Percentiles rank a stretch among this genome's conserved stretches.
Evolutionary conservation across 495 filamentous ascomycete genomes (phyloP).

Genomic region (Neurospora sp.): DNA sequence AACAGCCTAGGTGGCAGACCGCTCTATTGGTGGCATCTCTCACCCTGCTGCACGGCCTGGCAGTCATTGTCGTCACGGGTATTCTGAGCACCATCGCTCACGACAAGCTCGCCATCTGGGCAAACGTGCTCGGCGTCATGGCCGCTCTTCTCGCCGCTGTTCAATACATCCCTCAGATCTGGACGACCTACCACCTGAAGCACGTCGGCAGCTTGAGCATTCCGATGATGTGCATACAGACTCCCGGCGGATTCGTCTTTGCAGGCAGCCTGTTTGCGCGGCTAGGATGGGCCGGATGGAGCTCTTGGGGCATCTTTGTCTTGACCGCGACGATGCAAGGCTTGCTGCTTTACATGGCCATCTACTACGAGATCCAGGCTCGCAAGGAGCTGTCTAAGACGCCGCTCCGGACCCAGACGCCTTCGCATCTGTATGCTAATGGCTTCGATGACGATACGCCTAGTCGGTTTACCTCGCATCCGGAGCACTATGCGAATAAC

Average conservation of each 20-base stretch:
- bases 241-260: constrained; percentile 82
- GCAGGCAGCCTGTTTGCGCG: constrained; percentile 73
- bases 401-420: constrained; percentile 4
- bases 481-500: constrained; percentile 28
- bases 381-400: constrained; percentile 7
- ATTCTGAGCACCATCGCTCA: constrained; percentile 49
- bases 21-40: constrained; percentile 60
- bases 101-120: constrained; percentile 56
- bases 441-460: constrained; percentile 23
- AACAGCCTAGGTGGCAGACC: constrained; percentile 56
- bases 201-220: constrained; percentile 84
- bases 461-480: constrained; percentile 28
- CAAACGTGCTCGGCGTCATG: constrained; percentile 71
- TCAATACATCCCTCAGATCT: constrained; percentile 93
- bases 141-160: constrained; percentile 69
- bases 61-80: constrained; percentile 54
- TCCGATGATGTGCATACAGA: constrained; percentile 98
- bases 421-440: constrained; percentile 18
- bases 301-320: constrained; percentile 82
- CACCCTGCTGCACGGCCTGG: constrained; percentile 60
- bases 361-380: constrained; percentile 55
- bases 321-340: constrained; percentile 83
- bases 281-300: constrained; percentile 79
- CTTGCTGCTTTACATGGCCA: constrained; percentile 64
- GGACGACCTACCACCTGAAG: constrained; percentile 73